Evolutionary conservation across 305 asterid species (phyloP).

Genomic region (Euphrasia arctica): DNA sequence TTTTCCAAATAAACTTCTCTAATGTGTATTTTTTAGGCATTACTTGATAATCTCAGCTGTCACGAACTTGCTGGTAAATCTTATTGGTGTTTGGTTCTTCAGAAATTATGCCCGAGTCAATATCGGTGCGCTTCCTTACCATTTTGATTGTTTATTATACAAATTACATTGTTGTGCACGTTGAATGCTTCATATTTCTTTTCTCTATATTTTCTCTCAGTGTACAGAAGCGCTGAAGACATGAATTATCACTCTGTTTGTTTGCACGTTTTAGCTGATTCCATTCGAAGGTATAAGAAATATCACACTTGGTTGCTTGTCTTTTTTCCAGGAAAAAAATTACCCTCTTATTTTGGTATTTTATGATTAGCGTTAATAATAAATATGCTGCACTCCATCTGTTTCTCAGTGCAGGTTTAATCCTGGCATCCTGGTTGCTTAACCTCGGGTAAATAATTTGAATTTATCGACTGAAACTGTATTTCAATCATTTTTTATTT

Average conservation of each 20-base stretch:
- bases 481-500: too few species aligned
- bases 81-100: slow-evolving; percentile 98
- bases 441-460: slow-evolving; percentile 70
- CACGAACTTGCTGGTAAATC: slow-evolving; percentile 93
- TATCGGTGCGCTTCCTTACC: slow-evolving; percentile 61
- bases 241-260: slow-evolving; percentile 96
- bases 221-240: slow-evolving; percentile 91
- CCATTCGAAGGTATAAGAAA: slow-evolving; percentile 77
- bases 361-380: slow-evolving; percentile 29
- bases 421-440: slow-evolving; percentile 94
- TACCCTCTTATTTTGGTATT: background rate
- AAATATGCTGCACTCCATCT: slow-evolving; percentile 21
- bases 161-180: background rate
- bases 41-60: slow-evolving; percentile 94
- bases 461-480: background rate
- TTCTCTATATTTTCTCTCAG: slow-evolving; percentile 40
- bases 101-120: slow-evolving; percentile 92
- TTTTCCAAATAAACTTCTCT: slow-evolving; percentile 20
- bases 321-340: slow-evolving; percentile 7
- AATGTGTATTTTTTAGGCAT: slow-evolving; percentile 57
- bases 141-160: slow-evolving; percentile 3
- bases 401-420: slow-evolving; percentile 90
- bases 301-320: slow-evolving; percentile 5
- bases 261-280: slow-evolving; percentile 95
- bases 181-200: background rate